Evolutionary conservation across 2,329 filamentous ascomycete species (phyloP), one percentile per base, ranked within the genome.

Genomic region (Falciphora oryzae): DNA sequence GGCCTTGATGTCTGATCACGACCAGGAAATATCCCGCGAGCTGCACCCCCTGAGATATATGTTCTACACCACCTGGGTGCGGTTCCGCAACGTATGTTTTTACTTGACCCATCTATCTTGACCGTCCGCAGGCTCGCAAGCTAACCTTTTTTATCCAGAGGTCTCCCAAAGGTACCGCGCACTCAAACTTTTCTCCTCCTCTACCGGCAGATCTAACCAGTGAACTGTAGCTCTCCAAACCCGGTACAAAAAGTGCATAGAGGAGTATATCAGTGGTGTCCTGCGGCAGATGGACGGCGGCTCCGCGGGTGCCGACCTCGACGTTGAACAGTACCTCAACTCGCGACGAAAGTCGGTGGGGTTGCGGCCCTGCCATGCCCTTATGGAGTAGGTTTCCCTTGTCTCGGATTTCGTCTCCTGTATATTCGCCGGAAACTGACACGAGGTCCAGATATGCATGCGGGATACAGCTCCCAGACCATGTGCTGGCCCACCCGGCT

Each of bases 181-280:
- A 16, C 27, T 11, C 27, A 13, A 18, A 4, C 8, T 56, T 44
- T 28, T 56, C 13, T 13, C 14, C 3, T 8, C 8, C 14, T 28
- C 4, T 44, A 27, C 59, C 31, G 7, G 27, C 29, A 60, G 4
- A n/a, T n/a, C 25, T 35, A 35, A 60, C 29, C 29, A 32, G 31
- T 35, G 25, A 22, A 16, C 18, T 14, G 31, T 44, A 62, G 60
- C 60, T 25, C 60, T 62, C 27, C 60, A 62, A 38, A 31, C 18
- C 14, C 60, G 60, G 16, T 62, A 62, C 32, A 62, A 32, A 16
- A 62, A 53, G 35, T 62, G 38, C 38, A 53, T 62, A 22, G 60
- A 62, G 60, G 60, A 62, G 38, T 62, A 62, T 29, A 53, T 62
- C 13, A 62, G n/a, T 25, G 60, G 60, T 44, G 35, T 62, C 25